A percentile compares a stretch with the other conserved stretches of the same genome.
phyloP scores from a whole-genome alignment of 768 basidiomycete genomes.

The Lentinula sp. region DNA sequence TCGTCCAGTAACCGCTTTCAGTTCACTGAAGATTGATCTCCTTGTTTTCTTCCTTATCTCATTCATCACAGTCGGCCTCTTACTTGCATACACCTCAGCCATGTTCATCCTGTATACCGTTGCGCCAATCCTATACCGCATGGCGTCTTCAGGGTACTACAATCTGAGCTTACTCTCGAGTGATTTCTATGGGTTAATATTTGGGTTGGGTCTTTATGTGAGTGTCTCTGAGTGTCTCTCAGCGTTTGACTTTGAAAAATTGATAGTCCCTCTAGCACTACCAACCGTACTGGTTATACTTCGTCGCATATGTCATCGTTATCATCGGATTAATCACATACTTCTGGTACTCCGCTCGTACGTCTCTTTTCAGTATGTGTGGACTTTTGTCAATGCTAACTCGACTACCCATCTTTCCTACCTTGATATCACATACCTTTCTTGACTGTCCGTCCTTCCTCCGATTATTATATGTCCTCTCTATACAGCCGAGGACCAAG shows the following conservation, averaged over 20 bases:
- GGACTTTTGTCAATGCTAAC: background rate
- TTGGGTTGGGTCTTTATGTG: slow-evolving; percentile 57
- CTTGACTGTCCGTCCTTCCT: too few species aligned
- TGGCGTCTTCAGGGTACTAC: slow-evolving; percentile 81
- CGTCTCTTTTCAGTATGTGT: slow-evolving; percentile 20
- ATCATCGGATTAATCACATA: slow-evolving; percentile 72
- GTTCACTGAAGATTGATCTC: background rate
- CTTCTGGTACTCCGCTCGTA: slow-evolving; percentile 83
- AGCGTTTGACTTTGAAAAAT: background rate
- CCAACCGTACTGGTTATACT: slow-evolving; percentile 85
- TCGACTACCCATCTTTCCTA: too few species aligned
- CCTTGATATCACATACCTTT: too few species aligned
- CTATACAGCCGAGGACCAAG: slow-evolving; percentile 65
- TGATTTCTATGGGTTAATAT: slow-evolving; percentile 83
- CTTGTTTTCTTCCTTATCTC: background rate
- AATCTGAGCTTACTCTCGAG: slow-evolving; percentile 83
- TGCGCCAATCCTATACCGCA: slow-evolving; percentile 79
- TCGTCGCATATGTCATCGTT: slow-evolving; percentile 69
- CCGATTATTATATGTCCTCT: background rate
- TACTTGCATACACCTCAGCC: slow-evolving; percentile 55
- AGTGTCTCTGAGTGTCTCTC: slow-evolving; percentile 19
- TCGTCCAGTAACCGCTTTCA: background rate
- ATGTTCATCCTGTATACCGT: slow-evolving; percentile 85
- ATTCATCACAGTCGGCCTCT: slow-evolving; percentile 36
- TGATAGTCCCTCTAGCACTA: slow-evolving; percentile 49